A percentile compares a stretch with the other conserved stretches of the same genome.
These are phyloP conservation scores for Pseudogymnoascus sp. DNA, from an alignment of 2,329 filamentous ascomycete species.

Conservation along the genomic window DNA sequence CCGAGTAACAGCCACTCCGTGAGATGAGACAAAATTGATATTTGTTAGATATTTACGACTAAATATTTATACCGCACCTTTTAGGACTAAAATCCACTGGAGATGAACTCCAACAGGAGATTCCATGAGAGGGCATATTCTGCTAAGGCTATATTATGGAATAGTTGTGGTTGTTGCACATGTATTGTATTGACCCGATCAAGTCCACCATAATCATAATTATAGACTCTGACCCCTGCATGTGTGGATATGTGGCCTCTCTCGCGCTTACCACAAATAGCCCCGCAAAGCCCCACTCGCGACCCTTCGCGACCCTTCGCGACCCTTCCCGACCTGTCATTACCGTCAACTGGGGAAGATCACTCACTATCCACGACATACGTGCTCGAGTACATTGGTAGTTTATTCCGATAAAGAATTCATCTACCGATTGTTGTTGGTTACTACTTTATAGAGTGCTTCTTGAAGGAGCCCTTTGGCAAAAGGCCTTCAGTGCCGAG, in stretches of 20 bases:
- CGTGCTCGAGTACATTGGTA: neutral
- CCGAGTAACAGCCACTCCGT: neutral
- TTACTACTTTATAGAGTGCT: neutral
- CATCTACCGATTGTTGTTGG: neutral
- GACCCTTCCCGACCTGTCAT: neutral
- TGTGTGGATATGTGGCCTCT: neutral
- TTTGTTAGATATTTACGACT: neutral
- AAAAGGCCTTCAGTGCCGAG: neutral
- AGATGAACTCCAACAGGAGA: neutral
- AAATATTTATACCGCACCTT: neutral
- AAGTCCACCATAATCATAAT: neutral
- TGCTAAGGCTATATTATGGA: neutral
- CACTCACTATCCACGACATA: neutral
- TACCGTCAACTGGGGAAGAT: neutral
- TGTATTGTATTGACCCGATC: neutral
- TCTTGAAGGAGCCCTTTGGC: neutral
- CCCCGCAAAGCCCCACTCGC: neutral
- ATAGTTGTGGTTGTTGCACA: neutral
- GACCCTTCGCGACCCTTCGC: slow-evolving; percentile 4
- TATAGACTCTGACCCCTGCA: neutral
- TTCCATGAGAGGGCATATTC: neutral
- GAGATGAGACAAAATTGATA: neutral
- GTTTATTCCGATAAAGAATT: neutral
- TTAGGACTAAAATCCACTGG: neutral
- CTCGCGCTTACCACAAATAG: neutral